Evolutionary conservation across 2,329 filamentous ascomycete genomes (phyloP).

Genomic region (Penicillium sp.): DNA sequence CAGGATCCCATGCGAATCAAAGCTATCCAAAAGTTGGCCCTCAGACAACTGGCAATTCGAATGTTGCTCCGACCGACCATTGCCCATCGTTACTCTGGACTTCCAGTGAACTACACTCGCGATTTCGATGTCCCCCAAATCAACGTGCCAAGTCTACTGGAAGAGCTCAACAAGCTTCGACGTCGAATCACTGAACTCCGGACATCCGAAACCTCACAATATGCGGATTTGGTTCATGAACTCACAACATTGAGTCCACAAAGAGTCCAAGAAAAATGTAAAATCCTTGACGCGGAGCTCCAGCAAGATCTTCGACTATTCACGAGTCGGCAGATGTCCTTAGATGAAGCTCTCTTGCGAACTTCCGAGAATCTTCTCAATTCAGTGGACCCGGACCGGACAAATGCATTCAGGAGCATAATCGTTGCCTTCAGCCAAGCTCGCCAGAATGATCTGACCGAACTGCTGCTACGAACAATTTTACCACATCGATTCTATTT

Average conservation of each 20-base stretch:
- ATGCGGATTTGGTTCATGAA: constrained; percentile 34
- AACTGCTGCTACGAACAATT: constrained; percentile 39
- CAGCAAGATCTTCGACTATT: constrained; percentile 31
- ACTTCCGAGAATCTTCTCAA: constrained; percentile 37
- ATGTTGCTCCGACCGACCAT: constrained; percentile 41
- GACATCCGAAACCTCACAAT: constrained; percentile 21
- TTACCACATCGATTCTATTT: constrained; percentile 40
- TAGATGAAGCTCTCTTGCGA: constrained; percentile 38
- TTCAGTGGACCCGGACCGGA: constrained; percentile 38
- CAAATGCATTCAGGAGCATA: constrained; percentile 33
- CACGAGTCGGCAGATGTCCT: constrained; percentile 28
- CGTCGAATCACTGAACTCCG: constrained; percentile 34
- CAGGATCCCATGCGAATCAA: constrained; percentile 34
- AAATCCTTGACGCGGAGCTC: constrained; percentile 30
- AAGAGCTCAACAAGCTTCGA: constrained; percentile 34
- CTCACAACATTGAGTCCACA: constrained; percentile 22
- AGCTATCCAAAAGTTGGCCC: constrained; percentile 40
- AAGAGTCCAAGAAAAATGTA: constrained; percentile 17
- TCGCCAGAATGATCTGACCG: constrained; percentile 42
- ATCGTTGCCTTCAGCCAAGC: constrained; percentile 40
- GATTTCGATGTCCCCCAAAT: constrained; percentile 31
- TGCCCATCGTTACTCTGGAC: constrained; percentile 39
- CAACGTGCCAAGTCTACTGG: constrained; percentile 33
- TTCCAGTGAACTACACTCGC: constrained; percentile 32
- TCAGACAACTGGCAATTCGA: constrained; percentile 41